phyloP scores from a whole-genome alignment of 1,139 yeast species.

The Nakaseomyces delphensis region DNA sequence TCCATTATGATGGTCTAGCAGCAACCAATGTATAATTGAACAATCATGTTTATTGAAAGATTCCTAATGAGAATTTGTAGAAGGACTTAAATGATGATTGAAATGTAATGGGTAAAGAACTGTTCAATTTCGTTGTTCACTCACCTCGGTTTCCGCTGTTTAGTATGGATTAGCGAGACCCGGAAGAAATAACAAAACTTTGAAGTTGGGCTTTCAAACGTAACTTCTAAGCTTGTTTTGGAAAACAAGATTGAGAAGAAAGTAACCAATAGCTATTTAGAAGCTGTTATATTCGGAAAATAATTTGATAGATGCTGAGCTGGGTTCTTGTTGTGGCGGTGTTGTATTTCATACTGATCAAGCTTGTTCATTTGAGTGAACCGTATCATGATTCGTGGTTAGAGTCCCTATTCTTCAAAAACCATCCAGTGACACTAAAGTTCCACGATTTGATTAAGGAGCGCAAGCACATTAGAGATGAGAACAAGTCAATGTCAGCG shows the following conservation, averaged over 20 bases:
- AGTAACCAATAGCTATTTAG: not conserved
- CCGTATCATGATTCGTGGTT: conserved; percentile 24
- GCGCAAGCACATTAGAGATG: conserved; percentile 40
- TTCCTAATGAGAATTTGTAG: too few relatives aligned
- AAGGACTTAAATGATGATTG: too few relatives aligned
- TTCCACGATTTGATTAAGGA: conserved; percentile 39
- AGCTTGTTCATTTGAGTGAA: conserved; percentile 19
- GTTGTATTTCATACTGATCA: conserved; percentile 23
- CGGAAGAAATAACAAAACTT: too few relatives aligned
- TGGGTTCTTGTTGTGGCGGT: conserved; percentile 23
- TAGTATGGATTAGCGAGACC: too few relatives aligned
- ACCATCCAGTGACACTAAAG: conserved; percentile 20
- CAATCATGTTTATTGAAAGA: too few relatives aligned
- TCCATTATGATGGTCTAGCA: too few relatives aligned
- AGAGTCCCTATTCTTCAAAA: conserved; percentile 16
- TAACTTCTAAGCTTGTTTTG: too few relatives aligned
- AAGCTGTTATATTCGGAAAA: not conserved
- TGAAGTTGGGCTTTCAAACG: too few relatives aligned
- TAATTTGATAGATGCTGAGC: conserved; percentile 7
- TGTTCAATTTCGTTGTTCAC: too few relatives aligned
- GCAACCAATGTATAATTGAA: too few relatives aligned
- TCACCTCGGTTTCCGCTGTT: too few relatives aligned
- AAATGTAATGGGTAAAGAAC: too few relatives aligned
- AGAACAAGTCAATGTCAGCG: conserved; percentile 61
- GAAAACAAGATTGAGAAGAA: not conserved